Conservation (phyloP, 768 basidiomycete genomes). For the Pilatotrama ljubarskyi region DNA sequence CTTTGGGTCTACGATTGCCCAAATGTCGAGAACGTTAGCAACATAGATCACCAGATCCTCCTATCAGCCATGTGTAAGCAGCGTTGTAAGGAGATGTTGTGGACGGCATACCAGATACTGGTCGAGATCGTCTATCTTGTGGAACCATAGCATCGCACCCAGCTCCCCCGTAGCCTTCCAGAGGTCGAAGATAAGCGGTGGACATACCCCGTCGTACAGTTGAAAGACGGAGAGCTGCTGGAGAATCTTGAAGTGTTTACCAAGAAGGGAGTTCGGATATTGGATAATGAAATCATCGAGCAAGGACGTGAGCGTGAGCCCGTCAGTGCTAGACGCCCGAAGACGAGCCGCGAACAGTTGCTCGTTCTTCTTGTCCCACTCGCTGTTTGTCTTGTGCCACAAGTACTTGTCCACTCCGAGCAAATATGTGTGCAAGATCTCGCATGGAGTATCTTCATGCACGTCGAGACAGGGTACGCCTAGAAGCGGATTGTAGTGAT, state of each 20-base stretch:
- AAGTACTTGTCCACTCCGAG: slow-evolving; percentile 45
- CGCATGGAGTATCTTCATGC: slow-evolving; percentile 34
- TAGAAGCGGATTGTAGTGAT: no score
- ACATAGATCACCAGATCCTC: slow-evolving; percentile 17
- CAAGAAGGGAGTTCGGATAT: slow-evolving; percentile 44
- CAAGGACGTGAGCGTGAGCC: slow-evolving; percentile 32
- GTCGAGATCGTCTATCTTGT: slow-evolving; percentile 15
- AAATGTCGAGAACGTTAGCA: slow-evolving; percentile 22
- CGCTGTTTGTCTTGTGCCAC: slow-evolving; percentile 39
- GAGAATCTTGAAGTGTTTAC: slow-evolving; percentile 43
- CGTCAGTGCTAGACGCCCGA: slow-evolving; percentile 34
- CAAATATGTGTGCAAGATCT: slow-evolving; percentile 46
- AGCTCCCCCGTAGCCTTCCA: slow-evolving; percentile 21
- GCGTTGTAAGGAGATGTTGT: no score
- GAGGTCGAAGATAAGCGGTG: slow-evolving; percentile 1
- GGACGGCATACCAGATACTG: slow-evolving; percentile 16
- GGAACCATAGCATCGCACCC: slow-evolving; percentile 18
- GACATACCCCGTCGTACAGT: slow-evolving; percentile 20
- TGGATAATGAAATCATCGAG: slow-evolving; percentile 44
- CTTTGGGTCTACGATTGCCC: slow-evolving; percentile 12
- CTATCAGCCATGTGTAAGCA: no score
- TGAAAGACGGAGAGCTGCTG: slow-evolving; percentile 41
- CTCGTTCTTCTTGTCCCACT: slow-evolving; percentile 32
- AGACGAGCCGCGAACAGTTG: slow-evolving; percentile 32
- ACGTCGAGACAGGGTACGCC: slow-evolving; percentile 27